phyloP scores from a whole-genome alignment of 2,329 filamentous ascomycete species.

The Xylariaceae sp. region DNA sequence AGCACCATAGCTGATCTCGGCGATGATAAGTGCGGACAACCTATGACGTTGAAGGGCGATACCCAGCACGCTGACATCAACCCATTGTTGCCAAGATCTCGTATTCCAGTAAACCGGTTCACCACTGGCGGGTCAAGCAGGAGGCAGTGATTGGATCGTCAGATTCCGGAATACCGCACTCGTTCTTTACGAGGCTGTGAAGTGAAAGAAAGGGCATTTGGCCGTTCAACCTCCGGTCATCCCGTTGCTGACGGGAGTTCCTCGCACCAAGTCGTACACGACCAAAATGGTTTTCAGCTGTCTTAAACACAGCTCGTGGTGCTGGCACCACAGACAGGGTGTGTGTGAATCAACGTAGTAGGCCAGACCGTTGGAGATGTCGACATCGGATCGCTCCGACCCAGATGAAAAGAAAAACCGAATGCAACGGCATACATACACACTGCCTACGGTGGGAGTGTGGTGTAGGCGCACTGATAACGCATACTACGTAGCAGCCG shows the following conservation, averaged over 20 bases:
- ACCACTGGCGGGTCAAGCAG: background rate
- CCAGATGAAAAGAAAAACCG: background rate
- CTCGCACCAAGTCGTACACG: background rate
- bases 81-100: slow-evolving; percentile 25
- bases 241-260: background rate
- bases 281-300: background rate
- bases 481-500: background rate
- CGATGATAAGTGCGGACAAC: background rate
- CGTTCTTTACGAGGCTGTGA: background rate
- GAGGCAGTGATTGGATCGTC: background rate
- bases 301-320: background rate
- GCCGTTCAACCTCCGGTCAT: background rate
- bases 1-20: background rate
- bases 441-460: no score
- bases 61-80: slow-evolving; percentile 5
- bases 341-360: background rate
- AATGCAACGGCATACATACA: background rate
- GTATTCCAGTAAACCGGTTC: slow-evolving; percentile 20
- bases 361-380: background rate
- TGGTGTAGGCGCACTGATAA: background rate
- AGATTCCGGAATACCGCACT: background rate
- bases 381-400: background rate
- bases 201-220: slow-evolving; percentile 11
- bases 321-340: background rate
- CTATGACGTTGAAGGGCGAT: background rate